Conservation (phyloP, 179 eudicot genomes). For the Actinidia chinensis region DNA sequence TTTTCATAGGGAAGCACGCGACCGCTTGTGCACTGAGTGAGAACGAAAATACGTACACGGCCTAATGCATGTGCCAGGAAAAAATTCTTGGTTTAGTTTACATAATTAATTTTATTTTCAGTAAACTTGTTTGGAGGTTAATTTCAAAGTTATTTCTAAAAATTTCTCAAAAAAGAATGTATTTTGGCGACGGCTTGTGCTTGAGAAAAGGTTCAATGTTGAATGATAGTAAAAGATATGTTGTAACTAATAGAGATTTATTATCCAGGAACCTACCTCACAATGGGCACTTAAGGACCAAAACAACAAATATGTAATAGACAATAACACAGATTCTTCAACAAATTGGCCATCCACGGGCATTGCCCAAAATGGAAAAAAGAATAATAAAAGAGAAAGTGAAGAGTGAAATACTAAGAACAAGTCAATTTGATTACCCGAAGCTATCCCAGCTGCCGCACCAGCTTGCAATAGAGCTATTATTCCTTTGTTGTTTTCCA, state of each 20-base stretch:
- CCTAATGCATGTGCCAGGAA: no score
- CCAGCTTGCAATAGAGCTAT: constrained; percentile 99
- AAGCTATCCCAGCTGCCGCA: constrained; percentile 95
- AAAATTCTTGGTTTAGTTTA: no score
- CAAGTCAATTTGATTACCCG: constrained; percentile 44
- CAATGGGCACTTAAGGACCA: not conserved
- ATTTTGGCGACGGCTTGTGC: not conserved
- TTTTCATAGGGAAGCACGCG: no score
- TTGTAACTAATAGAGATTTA: not conserved
- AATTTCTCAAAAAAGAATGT: not conserved
- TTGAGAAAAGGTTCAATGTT: not conserved
- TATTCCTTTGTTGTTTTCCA: constrained; percentile 93
- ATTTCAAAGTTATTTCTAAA: no score
- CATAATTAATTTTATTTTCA: no score
- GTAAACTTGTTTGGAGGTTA: no score
- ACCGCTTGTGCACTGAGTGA: no score
- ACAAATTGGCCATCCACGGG: constrained; percentile 7
- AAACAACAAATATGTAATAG: not conserved
- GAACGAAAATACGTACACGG: no score
- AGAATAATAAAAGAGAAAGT: not conserved
- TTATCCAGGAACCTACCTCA: constrained; percentile 3
- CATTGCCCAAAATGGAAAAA: not conserved
- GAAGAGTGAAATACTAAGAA: not conserved
- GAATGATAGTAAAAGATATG: not conserved
- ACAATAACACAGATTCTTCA: not conserved